Conservation (phyloP, 2,329 filamentous ascomycete genomes). For the Arthroderma uncinatum region DNA sequence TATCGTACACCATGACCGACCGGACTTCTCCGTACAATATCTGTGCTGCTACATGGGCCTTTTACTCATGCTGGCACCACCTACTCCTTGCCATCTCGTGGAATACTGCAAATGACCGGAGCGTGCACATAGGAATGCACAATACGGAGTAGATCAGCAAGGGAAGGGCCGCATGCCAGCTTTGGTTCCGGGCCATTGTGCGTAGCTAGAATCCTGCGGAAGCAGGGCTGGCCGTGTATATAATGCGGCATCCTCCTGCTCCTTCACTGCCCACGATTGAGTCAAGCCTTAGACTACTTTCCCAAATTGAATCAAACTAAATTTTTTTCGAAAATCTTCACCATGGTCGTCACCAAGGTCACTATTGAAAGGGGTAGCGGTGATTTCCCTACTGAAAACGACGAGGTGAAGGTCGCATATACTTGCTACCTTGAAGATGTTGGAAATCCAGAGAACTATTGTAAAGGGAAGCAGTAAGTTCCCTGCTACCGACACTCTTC, state of each 20-base stretch:
- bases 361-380: background rate
- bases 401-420: background rate
- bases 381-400: background rate
- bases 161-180: background rate
- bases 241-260: background rate
- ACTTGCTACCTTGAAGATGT: background rate
- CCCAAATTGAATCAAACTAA: background rate
- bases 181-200: no score
- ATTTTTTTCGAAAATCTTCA: background rate
- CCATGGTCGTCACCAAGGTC: background rate
- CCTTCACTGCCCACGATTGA: background rate
- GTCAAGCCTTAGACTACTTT: background rate
- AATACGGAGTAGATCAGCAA: background rate
- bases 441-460: background rate
- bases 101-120: background rate
- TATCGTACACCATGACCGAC: no score
- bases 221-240: background rate
- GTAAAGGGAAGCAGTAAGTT: background rate
- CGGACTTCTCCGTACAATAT: no score
- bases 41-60: no score
- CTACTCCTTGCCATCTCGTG: background rate
- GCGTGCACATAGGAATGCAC: background rate
- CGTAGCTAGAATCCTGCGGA: no score
- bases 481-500: background rate
- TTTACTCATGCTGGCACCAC: no score